phyloP scores from a whole-genome alignment of 495 filamentous ascomycete species.

The Friedmanniomyces endolithicus region DNA sequence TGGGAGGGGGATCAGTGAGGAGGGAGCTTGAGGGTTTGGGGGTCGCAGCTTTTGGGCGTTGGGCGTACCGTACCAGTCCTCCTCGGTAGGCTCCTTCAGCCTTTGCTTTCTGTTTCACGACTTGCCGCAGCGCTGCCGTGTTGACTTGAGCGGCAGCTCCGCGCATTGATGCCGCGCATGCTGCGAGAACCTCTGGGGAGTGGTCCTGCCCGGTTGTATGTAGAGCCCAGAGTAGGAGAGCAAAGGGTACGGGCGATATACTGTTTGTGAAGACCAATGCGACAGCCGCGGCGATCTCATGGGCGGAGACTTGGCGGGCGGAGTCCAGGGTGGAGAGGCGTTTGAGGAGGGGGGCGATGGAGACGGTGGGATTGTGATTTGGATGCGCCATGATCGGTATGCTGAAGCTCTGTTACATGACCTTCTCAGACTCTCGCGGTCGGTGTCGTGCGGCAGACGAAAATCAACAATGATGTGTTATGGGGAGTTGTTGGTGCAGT shows the following conservation, averaged over 20 bases:
- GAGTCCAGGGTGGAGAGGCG: conserved; percentile 58
- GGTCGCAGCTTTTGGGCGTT: no score
- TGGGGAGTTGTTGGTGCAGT: background rate
- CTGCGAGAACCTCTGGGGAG: conserved; percentile 65
- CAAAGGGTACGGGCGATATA: conserved; percentile 69
- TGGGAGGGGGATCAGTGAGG: background rate
- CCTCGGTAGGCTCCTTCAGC: conserved; percentile 52
- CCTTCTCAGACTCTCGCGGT: no score
- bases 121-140: conserved; percentile 41
- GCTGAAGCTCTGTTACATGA: background rate
- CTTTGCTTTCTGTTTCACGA: conserved; percentile 39
- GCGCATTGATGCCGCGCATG: conserved; percentile 57
- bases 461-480: background rate
- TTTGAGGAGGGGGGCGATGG: conserved; percentile 71
- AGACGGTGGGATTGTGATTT: conserved; percentile 32
- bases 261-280: conserved; percentile 77
- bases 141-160: conserved; percentile 58
- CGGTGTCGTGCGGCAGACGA: background rate
- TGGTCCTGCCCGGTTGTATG: conserved; percentile 76
- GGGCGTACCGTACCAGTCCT: conserved; percentile 26
- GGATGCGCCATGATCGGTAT: background rate
- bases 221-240: conserved; percentile 71
- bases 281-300: conserved; percentile 77
- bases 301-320: conserved; percentile 52
- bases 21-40: background rate